Conservation (phyloP, 768 basidiomycete genomes). For the Zangia roseola region DNA sequence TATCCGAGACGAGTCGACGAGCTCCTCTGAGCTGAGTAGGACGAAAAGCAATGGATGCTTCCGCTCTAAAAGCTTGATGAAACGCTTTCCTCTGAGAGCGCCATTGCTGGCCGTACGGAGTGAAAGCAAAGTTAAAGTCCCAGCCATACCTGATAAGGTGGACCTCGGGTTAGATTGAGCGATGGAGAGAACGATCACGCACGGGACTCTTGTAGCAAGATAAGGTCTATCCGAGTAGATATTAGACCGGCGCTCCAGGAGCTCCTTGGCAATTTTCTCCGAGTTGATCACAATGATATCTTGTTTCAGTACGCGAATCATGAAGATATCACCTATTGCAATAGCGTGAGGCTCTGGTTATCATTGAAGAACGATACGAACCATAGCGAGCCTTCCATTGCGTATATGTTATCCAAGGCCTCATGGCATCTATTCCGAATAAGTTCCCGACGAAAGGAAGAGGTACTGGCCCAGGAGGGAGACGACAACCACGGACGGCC, state of each 20-base stretch:
- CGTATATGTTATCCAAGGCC: slow-evolving; percentile 21
- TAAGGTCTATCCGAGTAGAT: slow-evolving; percentile 29
- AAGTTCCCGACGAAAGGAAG: slow-evolving; percentile 18
- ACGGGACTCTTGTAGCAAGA: slow-evolving; percentile 18
- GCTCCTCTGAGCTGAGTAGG: slow-evolving; percentile 20
- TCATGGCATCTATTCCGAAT: slow-evolving; percentile 13
- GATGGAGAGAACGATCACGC: not conserved
- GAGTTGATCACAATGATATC: slow-evolving; percentile 27
- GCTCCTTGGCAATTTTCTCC: slow-evolving; percentile 22
- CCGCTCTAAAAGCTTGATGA: slow-evolving; percentile 23
- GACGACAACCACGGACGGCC: not conserved
- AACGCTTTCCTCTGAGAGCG: slow-evolving; percentile 22
- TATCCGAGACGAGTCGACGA: slow-evolving; percentile 13
- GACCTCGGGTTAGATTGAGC: not conserved
- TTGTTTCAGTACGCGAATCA: slow-evolving; percentile 19
- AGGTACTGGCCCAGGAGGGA: slow-evolving; percentile 5
- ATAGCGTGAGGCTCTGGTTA: not conserved
- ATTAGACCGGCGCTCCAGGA: slow-evolving; percentile 26
- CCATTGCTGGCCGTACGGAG: slow-evolving; percentile 23
- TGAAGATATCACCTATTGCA: slow-evolving; percentile 18
- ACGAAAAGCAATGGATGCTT: slow-evolving; percentile 7
- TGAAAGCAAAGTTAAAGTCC: slow-evolving; percentile 18
- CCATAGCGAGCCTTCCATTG: slow-evolving; percentile 19
- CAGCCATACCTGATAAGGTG: slow-evolving; percentile 16
- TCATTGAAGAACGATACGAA: not conserved